These are phyloP conservation scores for Leishmania martiniquensis DNA, from an alignment of 208 protist species.

Conservation along the genomic window DNA sequence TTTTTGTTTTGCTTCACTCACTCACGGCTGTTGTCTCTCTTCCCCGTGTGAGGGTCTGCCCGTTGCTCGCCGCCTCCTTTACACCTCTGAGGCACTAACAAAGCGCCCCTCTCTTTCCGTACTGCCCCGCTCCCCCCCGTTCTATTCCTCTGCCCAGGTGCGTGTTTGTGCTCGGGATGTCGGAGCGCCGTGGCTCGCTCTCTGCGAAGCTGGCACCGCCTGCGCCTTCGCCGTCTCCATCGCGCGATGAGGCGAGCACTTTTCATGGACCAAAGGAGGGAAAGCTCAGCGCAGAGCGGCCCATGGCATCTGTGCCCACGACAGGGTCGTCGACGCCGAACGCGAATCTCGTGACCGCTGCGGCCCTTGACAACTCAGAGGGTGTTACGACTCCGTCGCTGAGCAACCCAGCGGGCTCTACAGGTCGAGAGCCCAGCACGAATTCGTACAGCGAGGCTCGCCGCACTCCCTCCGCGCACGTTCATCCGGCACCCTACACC, in stretches of 20 bases:
- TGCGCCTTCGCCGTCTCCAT: constrained; percentile 34
- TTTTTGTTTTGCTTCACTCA: not conserved
- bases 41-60: not conserved
- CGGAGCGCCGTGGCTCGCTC: constrained; percentile 11
- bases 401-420: not conserved
- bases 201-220: constrained; percentile 34
- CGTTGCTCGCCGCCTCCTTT: not conserved
- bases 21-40: not conserved
- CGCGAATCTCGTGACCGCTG: constrained; percentile 15
- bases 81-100: not conserved
- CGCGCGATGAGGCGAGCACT: constrained; percentile 10
- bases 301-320: constrained; percentile 7
- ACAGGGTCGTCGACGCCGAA: constrained; percentile 22
- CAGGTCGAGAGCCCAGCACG: not conserved
- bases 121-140: not conserved
- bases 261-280: not conserved
- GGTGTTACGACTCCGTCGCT: constrained; percentile 16
- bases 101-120: not conserved
- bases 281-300: constrained; percentile 13
- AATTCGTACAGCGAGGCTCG: constrained; percentile 1
- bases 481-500: constrained; percentile 1
- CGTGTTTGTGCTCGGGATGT: constrained; percentile 10
- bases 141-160: not conserved
- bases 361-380: constrained; percentile 2
- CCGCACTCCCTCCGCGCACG: constrained; percentile 11